Conservation (phyloP, 345 rosid genomes). For the Eucalyptus globulus region DNA sequence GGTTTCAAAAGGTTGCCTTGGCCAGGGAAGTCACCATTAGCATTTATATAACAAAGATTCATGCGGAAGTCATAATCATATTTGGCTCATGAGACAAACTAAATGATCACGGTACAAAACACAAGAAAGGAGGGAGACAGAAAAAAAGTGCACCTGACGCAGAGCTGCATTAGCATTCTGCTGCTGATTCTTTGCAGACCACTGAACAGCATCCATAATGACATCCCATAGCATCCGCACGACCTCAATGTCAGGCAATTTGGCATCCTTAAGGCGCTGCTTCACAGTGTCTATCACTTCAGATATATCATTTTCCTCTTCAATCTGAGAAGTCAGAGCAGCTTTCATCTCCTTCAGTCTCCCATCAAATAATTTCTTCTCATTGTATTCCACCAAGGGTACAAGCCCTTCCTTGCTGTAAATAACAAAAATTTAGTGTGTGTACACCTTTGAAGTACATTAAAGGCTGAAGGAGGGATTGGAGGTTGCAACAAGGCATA, state of each 20-base stretch:
- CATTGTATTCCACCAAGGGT: constrained; percentile 84
- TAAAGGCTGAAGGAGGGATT: not conserved
- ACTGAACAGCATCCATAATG: constrained; percentile 96
- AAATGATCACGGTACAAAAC: not conserved
- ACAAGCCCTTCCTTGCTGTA: constrained; percentile 82
- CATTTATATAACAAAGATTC: not conserved
- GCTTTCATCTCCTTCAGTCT: constrained; percentile 85
- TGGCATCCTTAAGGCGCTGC: constrained; percentile 77
- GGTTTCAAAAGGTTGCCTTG: not conserved
- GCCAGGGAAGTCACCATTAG: not conserved
- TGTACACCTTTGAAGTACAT: not conserved
- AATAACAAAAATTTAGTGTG: not conserved
- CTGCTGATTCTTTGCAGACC: constrained; percentile 99
- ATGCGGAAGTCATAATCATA: not conserved
- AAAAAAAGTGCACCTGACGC: constrained; percentile 46
- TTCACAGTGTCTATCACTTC: constrained; percentile 88
- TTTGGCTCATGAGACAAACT: not conserved
- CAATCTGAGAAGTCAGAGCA: constrained; percentile 69
- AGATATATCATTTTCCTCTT: constrained; percentile 63
- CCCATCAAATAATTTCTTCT: constrained; percentile 87
- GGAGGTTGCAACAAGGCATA: not conserved
- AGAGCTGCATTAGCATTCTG: constrained; percentile 87
- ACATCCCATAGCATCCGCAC: constrained; percentile 91
- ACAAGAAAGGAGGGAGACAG: not conserved
- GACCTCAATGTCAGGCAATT: constrained; percentile 68